These are phyloP conservation scores for Aphanoascus verrucosus DNA, from an alignment of 2,329 filamentous ascomycete genomes.

Conservation along the genomic window DNA sequence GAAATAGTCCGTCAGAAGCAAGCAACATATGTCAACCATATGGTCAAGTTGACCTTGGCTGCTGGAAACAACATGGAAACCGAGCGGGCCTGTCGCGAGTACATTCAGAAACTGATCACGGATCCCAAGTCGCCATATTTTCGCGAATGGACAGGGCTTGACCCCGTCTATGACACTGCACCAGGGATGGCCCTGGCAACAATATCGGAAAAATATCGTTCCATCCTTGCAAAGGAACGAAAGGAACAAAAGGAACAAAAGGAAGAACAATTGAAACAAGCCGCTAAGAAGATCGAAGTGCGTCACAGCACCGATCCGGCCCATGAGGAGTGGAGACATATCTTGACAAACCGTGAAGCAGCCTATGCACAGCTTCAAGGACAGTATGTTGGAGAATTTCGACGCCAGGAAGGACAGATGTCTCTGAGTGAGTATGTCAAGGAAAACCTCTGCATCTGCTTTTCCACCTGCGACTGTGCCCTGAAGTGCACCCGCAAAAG, in stretches of 20 bases:
- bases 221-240: constrained; percentile 17
- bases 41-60: constrained; percentile 16
- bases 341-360: constrained; percentile 25
- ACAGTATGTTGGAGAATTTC: constrained; percentile 27
- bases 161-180: constrained; percentile 24
- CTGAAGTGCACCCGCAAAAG: constrained; percentile 25
- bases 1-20: constrained; percentile 24
- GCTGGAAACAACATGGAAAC: constrained; percentile 20
- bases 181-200: constrained; percentile 23
- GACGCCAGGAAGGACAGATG: constrained; percentile 21
- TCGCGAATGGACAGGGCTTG: constrained; percentile 24
- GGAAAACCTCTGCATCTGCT: constrained; percentile 30
- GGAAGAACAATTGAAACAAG: background rate
- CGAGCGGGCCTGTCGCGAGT: constrained; percentile 23
- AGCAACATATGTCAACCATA: constrained; percentile 21
- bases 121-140: constrained; percentile 20
- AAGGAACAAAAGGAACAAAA: constrained; percentile 10
- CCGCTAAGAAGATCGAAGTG: constrained; percentile 15
- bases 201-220: constrained; percentile 30
- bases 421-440: constrained; percentile 23
- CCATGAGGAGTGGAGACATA: constrained; percentile 13
- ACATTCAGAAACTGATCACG: constrained; percentile 20
- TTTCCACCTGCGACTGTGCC: constrained; percentile 26
- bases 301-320: constrained; percentile 19
- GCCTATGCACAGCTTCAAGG: constrained; percentile 28